Conservation (phyloP, 768 basidiomycete species). For the Boletus barrowsii region DNA sequence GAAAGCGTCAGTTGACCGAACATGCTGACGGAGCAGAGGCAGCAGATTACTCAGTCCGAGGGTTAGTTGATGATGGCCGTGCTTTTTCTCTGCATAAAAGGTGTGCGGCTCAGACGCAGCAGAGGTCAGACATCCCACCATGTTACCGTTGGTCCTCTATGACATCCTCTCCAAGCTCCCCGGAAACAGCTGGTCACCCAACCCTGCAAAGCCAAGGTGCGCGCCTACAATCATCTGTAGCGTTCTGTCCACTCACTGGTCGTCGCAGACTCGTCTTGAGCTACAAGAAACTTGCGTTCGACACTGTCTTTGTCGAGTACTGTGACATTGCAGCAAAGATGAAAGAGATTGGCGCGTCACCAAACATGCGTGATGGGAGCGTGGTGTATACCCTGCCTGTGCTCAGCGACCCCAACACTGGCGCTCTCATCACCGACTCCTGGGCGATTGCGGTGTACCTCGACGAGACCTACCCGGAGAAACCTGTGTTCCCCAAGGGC, state of each 20-base stretch:
- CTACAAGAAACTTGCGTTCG: constrained; percentile 33
- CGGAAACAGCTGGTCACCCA: constrained; percentile 34
- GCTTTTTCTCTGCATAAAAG: neutral
- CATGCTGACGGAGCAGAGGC: constrained; percentile 1
- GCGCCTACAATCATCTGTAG: neutral
- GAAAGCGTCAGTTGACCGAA: neutral
- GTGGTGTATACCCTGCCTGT: constrained; percentile 32
- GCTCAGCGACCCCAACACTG: constrained; percentile 32
- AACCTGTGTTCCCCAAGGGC: constrained; percentile 23
- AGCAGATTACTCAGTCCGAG: neutral
- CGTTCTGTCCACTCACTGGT: neutral
- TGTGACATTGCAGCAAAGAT: constrained; percentile 28
- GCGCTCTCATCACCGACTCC: constrained; percentile 29
- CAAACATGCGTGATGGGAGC: constrained; percentile 19
- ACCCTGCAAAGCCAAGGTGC: constrained; percentile 38
- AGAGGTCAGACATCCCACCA: neutral
- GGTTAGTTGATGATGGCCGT: no score
- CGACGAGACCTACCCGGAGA: constrained; percentile 34
- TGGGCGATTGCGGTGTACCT: constrained; percentile 35
- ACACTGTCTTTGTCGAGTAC: constrained; percentile 35
- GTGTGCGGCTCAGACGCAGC: neutral
- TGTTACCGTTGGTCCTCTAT: constrained; percentile 33
- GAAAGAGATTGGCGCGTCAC: constrained; percentile 27
- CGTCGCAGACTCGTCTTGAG: constrained; percentile 27
- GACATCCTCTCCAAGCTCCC: constrained; percentile 35